Percentiles rank a stretch among this genome's conserved stretches.
These are phyloP conservation scores for Nitzschia sp. DNA, from an alignment of 108 stramenopile genomes.

Conservation along the genomic window DNA sequence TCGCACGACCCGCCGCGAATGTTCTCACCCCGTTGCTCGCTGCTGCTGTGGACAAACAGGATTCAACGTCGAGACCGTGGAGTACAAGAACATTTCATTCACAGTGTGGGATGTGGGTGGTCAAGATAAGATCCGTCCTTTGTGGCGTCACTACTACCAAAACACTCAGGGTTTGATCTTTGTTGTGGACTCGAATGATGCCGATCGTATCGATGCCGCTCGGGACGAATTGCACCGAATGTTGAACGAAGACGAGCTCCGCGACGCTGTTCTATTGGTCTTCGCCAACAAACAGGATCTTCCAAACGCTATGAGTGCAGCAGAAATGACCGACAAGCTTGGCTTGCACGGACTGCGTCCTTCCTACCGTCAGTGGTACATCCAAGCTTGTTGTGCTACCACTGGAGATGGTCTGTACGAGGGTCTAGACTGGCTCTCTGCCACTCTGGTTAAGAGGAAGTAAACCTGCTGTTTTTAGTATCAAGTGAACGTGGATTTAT, in stretches of 20 bases:
- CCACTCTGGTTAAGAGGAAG: slow-evolving; percentile 56
- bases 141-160: slow-evolving; percentile 99
- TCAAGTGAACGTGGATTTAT: slow-evolving; percentile 21
- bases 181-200: slow-evolving; percentile 98
- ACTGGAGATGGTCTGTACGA: slow-evolving; percentile 97
- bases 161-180: slow-evolving; percentile 99
- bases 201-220: slow-evolving; percentile 98
- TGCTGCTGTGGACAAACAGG: slow-evolving; percentile 19
- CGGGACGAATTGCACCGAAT: slow-evolving; percentile 99
- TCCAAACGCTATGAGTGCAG: slow-evolving; percentile 97
- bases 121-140: slow-evolving; percentile 99
- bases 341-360: slow-evolving; percentile 95
- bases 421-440: slow-evolving; percentile 95
- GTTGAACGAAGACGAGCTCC: slow-evolving; percentile 98
- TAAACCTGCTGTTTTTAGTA: slow-evolving; percentile 27
- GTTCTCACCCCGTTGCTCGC: background rate
- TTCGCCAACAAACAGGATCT: slow-evolving; percentile 99
- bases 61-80: slow-evolving; percentile 95
- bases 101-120: slow-evolving; percentile 99
- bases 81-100: slow-evolving; percentile 98
- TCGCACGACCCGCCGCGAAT: too few relatives aligned
- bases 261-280: slow-evolving; percentile 94
- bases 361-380: slow-evolving; percentile 98
- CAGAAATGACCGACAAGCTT: slow-evolving; percentile 99
- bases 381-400: slow-evolving; percentile 98